phyloP scores from a whole-genome alignment of 345 rosid genomes.

The Rhodamnia argentea region DNA sequence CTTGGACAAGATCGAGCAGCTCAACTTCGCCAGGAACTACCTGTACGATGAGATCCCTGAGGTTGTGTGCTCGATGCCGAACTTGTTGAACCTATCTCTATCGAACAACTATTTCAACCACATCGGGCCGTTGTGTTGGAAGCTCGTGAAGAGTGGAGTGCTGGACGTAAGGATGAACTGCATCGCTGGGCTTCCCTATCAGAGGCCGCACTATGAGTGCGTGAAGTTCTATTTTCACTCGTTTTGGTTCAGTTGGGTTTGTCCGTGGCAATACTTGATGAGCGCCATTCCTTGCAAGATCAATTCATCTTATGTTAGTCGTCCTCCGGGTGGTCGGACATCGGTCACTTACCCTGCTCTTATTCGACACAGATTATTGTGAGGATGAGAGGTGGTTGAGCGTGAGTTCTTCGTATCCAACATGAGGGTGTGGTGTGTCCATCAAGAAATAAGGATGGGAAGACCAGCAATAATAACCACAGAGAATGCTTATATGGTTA shows the following conservation, averaged over 20 bases:
- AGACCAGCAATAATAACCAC: not conserved
- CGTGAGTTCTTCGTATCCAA: not conserved
- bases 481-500: not conserved
- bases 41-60: slow-evolving; percentile 33
- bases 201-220: slow-evolving; percentile 29
- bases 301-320: not conserved
- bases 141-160: slow-evolving; percentile 8
- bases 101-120: slow-evolving; percentile 27
- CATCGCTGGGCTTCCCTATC: slow-evolving; percentile 16
- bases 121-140: slow-evolving; percentile 25
- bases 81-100: slow-evolving; percentile 15
- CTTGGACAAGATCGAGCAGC: slow-evolving; percentile 20
- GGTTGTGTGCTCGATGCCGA: slow-evolving; percentile 15
- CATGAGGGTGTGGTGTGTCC: not conserved
- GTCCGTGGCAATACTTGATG: not conserved
- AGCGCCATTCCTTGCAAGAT: slow-evolving; percentile 17
- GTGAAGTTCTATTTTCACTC: not conserved
- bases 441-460: not conserved
- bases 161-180: slow-evolving; percentile 33
- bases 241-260: not conserved
- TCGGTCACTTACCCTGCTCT: slow-evolving; percentile 1
- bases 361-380: not conserved
- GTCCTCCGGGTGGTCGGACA: not conserved
- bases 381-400: not conserved
- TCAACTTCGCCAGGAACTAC: slow-evolving; percentile 26